Conservation (phyloP, 176 grass and related monocot species). For the Phoenix roebelenii region DNA sequence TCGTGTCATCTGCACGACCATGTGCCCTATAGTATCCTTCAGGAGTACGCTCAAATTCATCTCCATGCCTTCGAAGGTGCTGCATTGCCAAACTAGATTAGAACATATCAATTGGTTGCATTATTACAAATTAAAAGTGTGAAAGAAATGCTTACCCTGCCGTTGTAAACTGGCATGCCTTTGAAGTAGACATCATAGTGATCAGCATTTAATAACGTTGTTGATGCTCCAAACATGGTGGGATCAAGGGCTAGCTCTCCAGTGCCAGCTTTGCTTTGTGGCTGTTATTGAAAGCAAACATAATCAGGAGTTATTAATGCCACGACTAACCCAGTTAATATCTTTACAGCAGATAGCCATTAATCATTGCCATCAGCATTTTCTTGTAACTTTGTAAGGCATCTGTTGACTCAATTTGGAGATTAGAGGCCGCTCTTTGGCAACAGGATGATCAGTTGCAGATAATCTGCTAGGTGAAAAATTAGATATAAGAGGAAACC, state of each 20-base stretch:
- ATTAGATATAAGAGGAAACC: too few relatives aligned
- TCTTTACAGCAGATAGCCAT: too few relatives aligned
- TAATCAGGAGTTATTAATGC: too few relatives aligned
- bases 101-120: background rate
- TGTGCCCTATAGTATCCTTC: conserved; percentile 77
- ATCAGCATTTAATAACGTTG: conserved; percentile 73
- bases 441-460: too few relatives aligned
- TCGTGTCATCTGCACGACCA: conserved; percentile 89
- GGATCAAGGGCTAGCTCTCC: conserved; percentile 90
- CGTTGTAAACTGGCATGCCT: conserved; percentile 71
- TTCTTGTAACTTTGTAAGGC: too few relatives aligned
- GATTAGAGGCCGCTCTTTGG: too few relatives aligned
- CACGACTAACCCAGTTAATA: too few relatives aligned
- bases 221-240: conserved; percentile 77
- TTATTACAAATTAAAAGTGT: background rate
- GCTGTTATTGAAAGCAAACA: conserved; percentile 23
- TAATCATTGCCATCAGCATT: too few relatives aligned
- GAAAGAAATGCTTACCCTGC: conserved; percentile 31
- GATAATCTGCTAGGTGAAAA: too few relatives aligned
- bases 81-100: conserved; percentile 11
- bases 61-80: conserved; percentile 85
- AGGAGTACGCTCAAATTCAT: conserved; percentile 66
- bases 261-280: conserved; percentile 42
- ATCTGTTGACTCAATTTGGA: too few relatives aligned
- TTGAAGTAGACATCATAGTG: conserved; percentile 82